These are phyloP conservation scores for Xylaria multiplex DNA, from an alignment of 2,329 filamentous ascomycete species.

Conservation along the genomic window DNA sequence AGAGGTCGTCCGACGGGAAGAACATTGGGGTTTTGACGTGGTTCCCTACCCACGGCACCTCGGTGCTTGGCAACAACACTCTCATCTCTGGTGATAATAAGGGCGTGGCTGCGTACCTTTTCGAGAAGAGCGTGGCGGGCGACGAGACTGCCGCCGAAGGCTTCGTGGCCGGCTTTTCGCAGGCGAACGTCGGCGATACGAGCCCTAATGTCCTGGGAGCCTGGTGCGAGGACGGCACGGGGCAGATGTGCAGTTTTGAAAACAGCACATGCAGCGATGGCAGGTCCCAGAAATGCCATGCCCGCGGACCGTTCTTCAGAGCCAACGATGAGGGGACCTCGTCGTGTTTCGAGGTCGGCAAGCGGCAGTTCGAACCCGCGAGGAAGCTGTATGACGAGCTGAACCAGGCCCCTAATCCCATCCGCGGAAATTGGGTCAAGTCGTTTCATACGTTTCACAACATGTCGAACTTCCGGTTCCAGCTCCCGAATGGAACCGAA, in stretches of 20 bases:
- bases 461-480: slow-evolving; percentile 79
- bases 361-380: slow-evolving; percentile 69
- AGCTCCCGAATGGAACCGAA: slow-evolving; percentile 74
- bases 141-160: slow-evolving; percentile 66
- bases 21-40: slow-evolving; percentile 85
- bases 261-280: slow-evolving; percentile 85
- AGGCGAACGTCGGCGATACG: slow-evolving; percentile 90
- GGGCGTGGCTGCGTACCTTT: slow-evolving; percentile 85
- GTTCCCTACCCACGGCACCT: slow-evolving; percentile 93
- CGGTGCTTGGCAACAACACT: slow-evolving; percentile 90
- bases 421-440: slow-evolving; percentile 74
- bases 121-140: slow-evolving; percentile 75
- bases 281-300: slow-evolving; percentile 76
- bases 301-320: slow-evolving; percentile 75
- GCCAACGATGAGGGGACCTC: slow-evolving; percentile 76
- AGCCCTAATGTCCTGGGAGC: slow-evolving; percentile 88
- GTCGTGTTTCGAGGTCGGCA: slow-evolving; percentile 80
- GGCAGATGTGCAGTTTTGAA: slow-evolving; percentile 75
- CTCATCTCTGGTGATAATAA: slow-evolving; percentile 96
- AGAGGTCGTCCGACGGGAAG: slow-evolving; percentile 76
- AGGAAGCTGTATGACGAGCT: slow-evolving; percentile 63
- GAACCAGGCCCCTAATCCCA: slow-evolving; percentile 56
- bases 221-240: slow-evolving; percentile 87
- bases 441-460: slow-evolving; percentile 88
- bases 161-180: slow-evolving; percentile 92